Conservation (phyloP, 805 yeast genomes). For the Myxozyma mucilagina region DNA sequence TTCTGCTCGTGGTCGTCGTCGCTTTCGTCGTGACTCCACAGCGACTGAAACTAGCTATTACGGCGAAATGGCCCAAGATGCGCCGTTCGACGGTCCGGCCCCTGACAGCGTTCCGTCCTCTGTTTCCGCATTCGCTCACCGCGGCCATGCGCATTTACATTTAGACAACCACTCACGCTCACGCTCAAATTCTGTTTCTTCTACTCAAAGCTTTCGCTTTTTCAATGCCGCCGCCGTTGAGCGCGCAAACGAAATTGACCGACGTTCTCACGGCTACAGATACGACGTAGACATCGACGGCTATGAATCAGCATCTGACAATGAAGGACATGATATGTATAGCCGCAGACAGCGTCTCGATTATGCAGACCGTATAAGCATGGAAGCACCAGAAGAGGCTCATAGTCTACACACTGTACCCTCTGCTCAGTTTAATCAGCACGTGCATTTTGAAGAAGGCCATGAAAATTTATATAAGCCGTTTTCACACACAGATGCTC, state of each 20-base stretch:
- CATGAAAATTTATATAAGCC: not conserved
- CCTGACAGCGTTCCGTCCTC: constrained; percentile 36
- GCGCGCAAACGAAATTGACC: constrained; percentile 53
- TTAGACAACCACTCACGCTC: constrained; percentile 13
- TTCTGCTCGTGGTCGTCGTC: constrained; percentile 16
- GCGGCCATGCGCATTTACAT: not conserved
- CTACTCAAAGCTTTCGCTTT: constrained; percentile 60
- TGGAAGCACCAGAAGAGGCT: constrained; percentile 12
- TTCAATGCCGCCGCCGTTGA: constrained; percentile 83
- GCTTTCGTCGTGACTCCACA: constrained; percentile 25
- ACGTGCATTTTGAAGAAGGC: not conserved
- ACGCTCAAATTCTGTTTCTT: constrained; percentile 25
- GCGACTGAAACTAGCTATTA: constrained; percentile 27
- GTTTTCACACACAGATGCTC: not conserved
- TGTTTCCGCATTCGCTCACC: constrained; percentile 32
- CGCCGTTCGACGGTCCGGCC: constrained; percentile 35
- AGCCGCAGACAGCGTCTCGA: constrained; percentile 26
- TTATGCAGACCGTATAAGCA: constrained; percentile 14
- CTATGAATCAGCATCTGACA: constrained; percentile 14
- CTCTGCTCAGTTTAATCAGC: not conserved
- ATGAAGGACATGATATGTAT: constrained; percentile 32
- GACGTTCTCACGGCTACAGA: constrained; percentile 37
- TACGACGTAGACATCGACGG: constrained; percentile 35
- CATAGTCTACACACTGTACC: constrained; percentile 29
- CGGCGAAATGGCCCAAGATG: constrained; percentile 35